These are phyloP conservation scores for Paraleonurus japonicus DNA, from an alignment of 257 asterid species.

Conservation along the genomic window DNA sequence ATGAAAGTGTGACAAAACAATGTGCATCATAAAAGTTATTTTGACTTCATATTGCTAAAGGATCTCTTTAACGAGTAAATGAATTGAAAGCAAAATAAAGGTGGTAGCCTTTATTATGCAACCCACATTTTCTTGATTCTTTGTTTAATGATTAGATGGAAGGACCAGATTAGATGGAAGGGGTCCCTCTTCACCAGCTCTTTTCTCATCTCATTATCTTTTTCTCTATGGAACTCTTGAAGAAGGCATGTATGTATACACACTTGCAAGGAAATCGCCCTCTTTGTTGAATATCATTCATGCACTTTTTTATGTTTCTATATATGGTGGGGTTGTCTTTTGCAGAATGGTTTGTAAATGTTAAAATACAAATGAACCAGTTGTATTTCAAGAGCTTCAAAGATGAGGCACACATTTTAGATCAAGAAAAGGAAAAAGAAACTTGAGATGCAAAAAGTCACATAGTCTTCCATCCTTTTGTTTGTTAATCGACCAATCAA, in stretches of 20 bases:
- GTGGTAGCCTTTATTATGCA: conserved; percentile 35
- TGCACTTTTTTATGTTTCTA: not conserved
- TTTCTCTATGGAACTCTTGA: conserved; percentile 11
- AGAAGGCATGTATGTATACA: not conserved
- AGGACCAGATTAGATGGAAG: conserved; percentile 20
- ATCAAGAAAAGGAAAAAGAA: not conserved
- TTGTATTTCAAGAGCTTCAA: not conserved
- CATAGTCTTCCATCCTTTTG: not conserved
- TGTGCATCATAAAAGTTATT: conserved; percentile 37
- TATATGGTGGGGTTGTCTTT: conserved; percentile 17
- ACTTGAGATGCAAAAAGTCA: not conserved
- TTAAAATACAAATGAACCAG: conserved; percentile 8
- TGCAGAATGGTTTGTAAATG: not conserved
- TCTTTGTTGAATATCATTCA: not conserved
- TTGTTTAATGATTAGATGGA: conserved; percentile 23
- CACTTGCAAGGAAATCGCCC: not conserved
- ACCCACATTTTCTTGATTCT: conserved; percentile 34
- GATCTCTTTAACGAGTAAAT: conserved; percentile 21
- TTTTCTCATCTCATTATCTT: conserved; percentile 30
- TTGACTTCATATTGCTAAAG: conserved; percentile 44
- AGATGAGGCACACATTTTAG: not conserved
- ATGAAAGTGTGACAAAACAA: conserved; percentile 38
- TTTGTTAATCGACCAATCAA: no score
- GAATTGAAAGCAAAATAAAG: conserved; percentile 48
- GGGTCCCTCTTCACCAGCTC: conserved; percentile 35